Percentiles rank a stretch among this genome's conserved stretches.
phyloP scores from a whole-genome alignment of 2,329 filamentous ascomycete genomes.

The Calonectria crousiana region DNA sequence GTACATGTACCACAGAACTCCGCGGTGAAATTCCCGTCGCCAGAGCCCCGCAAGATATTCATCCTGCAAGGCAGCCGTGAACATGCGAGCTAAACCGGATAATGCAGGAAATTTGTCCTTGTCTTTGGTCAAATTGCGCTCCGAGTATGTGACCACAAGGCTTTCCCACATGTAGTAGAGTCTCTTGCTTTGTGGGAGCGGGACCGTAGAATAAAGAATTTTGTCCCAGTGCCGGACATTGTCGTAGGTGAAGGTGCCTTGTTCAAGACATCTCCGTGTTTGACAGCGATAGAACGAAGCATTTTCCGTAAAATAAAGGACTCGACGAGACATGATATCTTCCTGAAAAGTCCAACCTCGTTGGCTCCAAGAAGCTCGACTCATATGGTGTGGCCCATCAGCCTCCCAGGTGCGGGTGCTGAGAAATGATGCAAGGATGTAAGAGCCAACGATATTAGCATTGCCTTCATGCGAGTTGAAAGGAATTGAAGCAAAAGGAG shows the following conservation, averaged over 20 bases:
- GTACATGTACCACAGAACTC: neutral
- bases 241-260: neutral
- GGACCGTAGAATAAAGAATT: neutral
- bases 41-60: neutral
- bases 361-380: neutral
- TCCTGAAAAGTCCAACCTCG: slow-evolving; percentile 5
- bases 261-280: neutral
- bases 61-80: neutral
- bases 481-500: neutral
- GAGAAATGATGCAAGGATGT: neutral
- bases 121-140: neutral
- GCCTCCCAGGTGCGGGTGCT: neutral
- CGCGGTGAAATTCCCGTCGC: neutral
- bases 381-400: neutral
- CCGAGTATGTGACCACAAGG: neutral
- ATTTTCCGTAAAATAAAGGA: neutral
- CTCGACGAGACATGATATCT: slow-evolving; percentile 6
- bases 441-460: neutral
- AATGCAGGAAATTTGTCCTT: neutral
- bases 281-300: slow-evolving; percentile 5
- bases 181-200: neutral
- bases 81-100: neutral
- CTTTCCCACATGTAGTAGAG: slow-evolving; percentile 2
- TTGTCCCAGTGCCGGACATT: neutral
- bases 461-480: neutral